phyloP scores from a whole-genome alignment of 208 protist genomes.

The Trypanosoma brucei region DNA sequence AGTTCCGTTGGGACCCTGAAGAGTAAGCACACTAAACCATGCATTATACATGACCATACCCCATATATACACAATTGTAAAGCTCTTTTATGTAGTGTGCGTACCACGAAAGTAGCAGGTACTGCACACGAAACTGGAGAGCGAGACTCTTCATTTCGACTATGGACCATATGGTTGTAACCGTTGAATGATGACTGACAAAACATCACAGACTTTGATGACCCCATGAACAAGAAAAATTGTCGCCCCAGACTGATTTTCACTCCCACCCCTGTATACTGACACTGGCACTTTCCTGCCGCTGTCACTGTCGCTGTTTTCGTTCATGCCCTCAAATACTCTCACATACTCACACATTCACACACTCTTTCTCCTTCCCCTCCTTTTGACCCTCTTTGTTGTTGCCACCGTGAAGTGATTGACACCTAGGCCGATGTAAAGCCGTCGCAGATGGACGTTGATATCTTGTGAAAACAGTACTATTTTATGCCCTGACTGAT shows the following conservation, averaged over 20 bases:
- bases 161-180: background rate
- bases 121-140: conserved; percentile 21
- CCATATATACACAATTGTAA: background rate
- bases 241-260: conserved; percentile 27
- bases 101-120: conserved; percentile 10
- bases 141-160: background rate
- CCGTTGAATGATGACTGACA: conserved; percentile 23
- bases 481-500: conserved; percentile 30
- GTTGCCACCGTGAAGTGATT: conserved; percentile 18
- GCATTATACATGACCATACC: conserved; percentile 23
- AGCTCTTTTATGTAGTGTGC: conserved; percentile 20
- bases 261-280: no score
- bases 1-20: conserved; percentile 30
- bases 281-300: no score
- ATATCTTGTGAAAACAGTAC: conserved; percentile 24
- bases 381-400: conserved; percentile 1
- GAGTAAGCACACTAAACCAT: conserved; percentile 31
- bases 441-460: conserved; percentile 43
- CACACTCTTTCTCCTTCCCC: background rate
- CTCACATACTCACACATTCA: no score
- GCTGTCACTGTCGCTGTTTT: no score
- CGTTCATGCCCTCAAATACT: no score
- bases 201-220: conserved; percentile 35
- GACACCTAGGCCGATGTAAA: conserved; percentile 39
- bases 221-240: conserved; percentile 21